phyloP scores from a whole-genome alignment of 495 filamentous ascomycete species.

The Elasticomyces elasticus region DNA sequence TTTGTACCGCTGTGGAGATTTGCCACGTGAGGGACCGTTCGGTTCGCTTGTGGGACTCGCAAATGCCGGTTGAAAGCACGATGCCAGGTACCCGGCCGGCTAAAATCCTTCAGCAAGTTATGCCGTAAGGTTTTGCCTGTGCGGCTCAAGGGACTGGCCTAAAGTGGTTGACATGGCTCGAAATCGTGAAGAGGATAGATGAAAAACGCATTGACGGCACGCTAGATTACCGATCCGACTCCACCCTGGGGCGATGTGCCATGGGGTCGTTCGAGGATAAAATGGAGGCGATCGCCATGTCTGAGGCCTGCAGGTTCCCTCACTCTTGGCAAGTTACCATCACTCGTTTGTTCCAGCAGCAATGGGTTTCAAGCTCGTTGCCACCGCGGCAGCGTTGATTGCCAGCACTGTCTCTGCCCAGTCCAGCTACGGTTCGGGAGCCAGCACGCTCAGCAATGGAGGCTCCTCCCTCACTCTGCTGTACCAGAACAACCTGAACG shows the following conservation, averaged over 20 bases:
- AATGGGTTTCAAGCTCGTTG: conserved; percentile 1
- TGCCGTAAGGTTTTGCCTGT: neutral
- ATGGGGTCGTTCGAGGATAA: neutral
- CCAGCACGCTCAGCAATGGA: conserved; percentile 25
- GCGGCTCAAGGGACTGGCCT: neutral
- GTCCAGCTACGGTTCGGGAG: neutral
- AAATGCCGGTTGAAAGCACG: neutral
- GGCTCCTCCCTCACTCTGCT: conserved; percentile 36
- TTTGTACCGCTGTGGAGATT: neutral
- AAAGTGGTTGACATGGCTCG: neutral
- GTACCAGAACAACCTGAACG: conserved; percentile 42
- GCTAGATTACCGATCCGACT: neutral
- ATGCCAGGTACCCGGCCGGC: neutral
- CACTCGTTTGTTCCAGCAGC: neutral
- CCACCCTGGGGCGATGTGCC: neutral
- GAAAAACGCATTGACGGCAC: neutral
- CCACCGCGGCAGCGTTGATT: conserved; percentile 3
- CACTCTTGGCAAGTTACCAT: neutral
- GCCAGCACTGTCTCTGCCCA: neutral
- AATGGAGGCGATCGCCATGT: neutral
- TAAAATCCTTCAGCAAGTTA: neutral
- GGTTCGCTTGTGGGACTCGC: no score
- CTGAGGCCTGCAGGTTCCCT: neutral
- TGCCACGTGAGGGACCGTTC: no score
- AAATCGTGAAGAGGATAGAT: neutral